Base-by-base conservation (phyloP, 345 rosid genomes). In the Mangifera indica region DNA sequence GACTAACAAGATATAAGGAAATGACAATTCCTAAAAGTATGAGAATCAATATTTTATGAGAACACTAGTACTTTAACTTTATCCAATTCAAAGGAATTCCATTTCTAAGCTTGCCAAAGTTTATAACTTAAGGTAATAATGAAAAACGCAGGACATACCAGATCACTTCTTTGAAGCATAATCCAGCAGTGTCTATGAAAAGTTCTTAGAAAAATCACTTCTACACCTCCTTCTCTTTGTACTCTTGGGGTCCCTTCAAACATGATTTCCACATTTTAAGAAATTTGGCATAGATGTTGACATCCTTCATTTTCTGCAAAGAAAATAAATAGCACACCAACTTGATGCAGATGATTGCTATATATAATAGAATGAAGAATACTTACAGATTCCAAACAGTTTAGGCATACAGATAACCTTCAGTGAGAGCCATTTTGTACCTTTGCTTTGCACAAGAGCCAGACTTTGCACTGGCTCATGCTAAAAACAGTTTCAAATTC, bases 391-490 rank as follows among this genome's bases (percentile, higher is more conserved):
- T 26, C 44, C 18, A 26, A 48, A 66, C 44, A 25, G 40, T 48
- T 8, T 46, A 25, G 26, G 57, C 58, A 66, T 48, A 66, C 17
- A 15, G 12, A 37, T 37, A 37, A 37, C 5, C 7, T 0, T 5
- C 13, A 48, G 56, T 7, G 10, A 29, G 29, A 26, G 45, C 46
- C 18, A 51, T 7, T 32, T 53, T 20, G 49, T 67, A 67, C 71
- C 71, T 67, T 20, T 34, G n/a, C 71, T 67, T 20, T 34, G n/a
- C 60, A 66, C 0, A 17, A 34, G 59, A 52, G 60, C 58, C 26
- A 52, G 20, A 66, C 3, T 12, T 2, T 2, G 22, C 17, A 15
- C 15, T 1, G 49, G 24, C 18, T 46, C 57, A 66, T 25, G 46
- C 46, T 12, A 29, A 66, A 32, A 18, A 18, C 7, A 37, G 42